These are phyloP conservation scores for Pyricularia sp. DNA, from an alignment of 2,329 filamentous ascomycete genomes.

Conservation along the genomic window DNA sequence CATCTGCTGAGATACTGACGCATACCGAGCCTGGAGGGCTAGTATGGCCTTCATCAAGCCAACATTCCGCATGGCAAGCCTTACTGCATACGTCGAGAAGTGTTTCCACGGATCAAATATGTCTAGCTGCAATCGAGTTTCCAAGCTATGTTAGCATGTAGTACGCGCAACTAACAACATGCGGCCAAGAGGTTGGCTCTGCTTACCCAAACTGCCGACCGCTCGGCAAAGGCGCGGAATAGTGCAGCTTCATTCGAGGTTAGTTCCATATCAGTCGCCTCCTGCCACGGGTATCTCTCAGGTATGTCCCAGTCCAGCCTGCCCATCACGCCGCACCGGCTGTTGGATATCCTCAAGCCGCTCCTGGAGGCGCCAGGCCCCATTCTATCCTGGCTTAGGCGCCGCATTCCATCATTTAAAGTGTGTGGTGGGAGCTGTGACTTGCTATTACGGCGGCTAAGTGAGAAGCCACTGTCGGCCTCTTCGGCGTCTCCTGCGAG, in stretches of 20 bases:
- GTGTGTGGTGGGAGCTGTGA: neutral
- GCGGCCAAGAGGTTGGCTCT: neutral
- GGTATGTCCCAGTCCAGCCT: slow-evolving; percentile 2
- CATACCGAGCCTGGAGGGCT: slow-evolving; percentile 7
- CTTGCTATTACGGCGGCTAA: neutral
- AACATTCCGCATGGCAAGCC: slow-evolving; percentile 8
- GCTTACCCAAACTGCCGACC: slow-evolving; percentile 11
- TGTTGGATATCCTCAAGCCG: slow-evolving; percentile 4
- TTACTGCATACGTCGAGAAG: slow-evolving; percentile 5
- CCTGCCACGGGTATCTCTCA: slow-evolving; percentile 3
- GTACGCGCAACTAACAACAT: neutral
- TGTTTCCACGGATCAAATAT: slow-evolving; percentile 2
- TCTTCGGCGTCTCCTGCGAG: slow-evolving; percentile 21
- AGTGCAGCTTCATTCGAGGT: slow-evolving; percentile 17
- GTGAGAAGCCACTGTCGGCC: slow-evolving; percentile 19
- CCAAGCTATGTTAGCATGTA: neutral
- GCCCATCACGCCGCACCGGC: slow-evolving; percentile 1
- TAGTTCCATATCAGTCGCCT: slow-evolving; percentile 13
- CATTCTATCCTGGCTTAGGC: slow-evolving; percentile 15
- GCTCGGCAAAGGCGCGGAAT: slow-evolving; percentile 19
- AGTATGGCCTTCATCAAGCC: slow-evolving; percentile 13
- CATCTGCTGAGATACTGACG: neutral
- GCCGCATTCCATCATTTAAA: neutral
- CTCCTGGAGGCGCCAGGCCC: neutral
- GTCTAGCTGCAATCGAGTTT: slow-evolving; percentile 10